phyloP scores from a whole-genome alignment of 2,329 filamentous ascomycete species.

The Mycosphaerella sp. region DNA sequence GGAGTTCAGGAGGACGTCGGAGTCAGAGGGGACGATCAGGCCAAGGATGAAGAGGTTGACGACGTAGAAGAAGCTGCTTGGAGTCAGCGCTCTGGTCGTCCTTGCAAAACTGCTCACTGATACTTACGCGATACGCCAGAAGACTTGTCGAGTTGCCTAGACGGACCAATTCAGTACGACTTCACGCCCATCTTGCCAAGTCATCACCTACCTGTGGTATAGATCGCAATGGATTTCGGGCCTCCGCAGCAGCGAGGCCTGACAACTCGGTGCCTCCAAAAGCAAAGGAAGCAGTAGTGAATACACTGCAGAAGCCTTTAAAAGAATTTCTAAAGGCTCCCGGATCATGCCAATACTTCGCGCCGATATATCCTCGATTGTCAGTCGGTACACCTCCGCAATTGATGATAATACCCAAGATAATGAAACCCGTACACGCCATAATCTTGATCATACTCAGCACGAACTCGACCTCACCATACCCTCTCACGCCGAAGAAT shows the following conservation, averaged over 20 bases:
- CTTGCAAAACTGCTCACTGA: no score
- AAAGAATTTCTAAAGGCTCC: constrained; percentile 82
- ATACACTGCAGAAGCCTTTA: constrained; percentile 48
- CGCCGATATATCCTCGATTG: constrained; percentile 28
- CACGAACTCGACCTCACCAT: constrained; percentile 28
- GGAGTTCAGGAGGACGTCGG: constrained; percentile 31
- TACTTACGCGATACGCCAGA: constrained; percentile 26
- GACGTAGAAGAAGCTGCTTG: constrained; percentile 27
- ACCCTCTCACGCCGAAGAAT: constrained; percentile 68
- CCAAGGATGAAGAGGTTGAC: constrained; percentile 30
- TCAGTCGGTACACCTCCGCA: constrained; percentile 36
- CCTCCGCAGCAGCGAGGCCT: not conserved
- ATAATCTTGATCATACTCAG: constrained; percentile 31
- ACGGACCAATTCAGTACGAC: constrained; percentile 36
- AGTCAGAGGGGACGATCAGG: constrained; percentile 26
- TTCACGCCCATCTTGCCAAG: constrained; percentile 35
- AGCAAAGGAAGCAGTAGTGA: not conserved
- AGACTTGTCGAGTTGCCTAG: constrained; percentile 29
- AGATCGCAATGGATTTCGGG: not conserved
- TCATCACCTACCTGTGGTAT: not conserved
- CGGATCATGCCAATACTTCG: constrained; percentile 48
- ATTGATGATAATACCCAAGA: constrained; percentile 50
- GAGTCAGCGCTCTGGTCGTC: no score
- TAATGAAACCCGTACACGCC: constrained; percentile 56
- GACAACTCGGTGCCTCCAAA: not conserved